Evolutionary conservation across 2,329 filamentous ascomycete genomes (phyloP), one percentile per base, ranked within the genome.

Genomic region (Scytalidium sp.): DNA sequence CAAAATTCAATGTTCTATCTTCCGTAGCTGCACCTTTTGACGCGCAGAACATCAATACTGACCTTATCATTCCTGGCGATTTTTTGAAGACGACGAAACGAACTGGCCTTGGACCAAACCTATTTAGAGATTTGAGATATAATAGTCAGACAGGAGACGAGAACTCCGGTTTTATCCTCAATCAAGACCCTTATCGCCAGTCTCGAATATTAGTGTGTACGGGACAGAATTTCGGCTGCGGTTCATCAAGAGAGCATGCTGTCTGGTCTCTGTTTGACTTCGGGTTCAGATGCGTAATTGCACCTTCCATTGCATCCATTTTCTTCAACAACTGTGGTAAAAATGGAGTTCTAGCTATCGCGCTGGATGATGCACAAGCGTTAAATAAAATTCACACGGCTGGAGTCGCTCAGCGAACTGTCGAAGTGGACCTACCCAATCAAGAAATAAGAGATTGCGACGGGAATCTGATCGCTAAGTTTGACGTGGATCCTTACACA

Each of bases 241-340:
- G 92, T 59, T 88, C 82, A 62, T 91, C 86, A 21, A 85, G 92
- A 65, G 92, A 97, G 71, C 92, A 97, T 74, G 92, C 92, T 2
- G 92, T 92, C 0, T 97, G 92, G 92, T 91, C 92, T 2, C 79
- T 97, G 21, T 84, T 94, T 52, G 92, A 97, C 72, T 96, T 96
- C 60, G 92, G 92, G 60, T 95, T 97, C 73, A 88, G 86, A 67
- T 91, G 86, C 67, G 79, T 97, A 64, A 94, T 97, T 60, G 92
- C 91, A 1, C 88, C 90, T 2, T 90, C 86, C 7, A 87, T 81
- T 58, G 87, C 86, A 51, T 89, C 93, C 63, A 97, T 97, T 70
- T 96, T 96, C 82, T 93, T 91, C 82, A 96, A 96, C 82, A 97
- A 97, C 78, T 93, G 87, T 17, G 96, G 96, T 81, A 97, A 97